phyloP scores from a whole-genome alignment of 2,329 filamentous ascomycete species.

The Myriosclerotinia duriaeana region DNA sequence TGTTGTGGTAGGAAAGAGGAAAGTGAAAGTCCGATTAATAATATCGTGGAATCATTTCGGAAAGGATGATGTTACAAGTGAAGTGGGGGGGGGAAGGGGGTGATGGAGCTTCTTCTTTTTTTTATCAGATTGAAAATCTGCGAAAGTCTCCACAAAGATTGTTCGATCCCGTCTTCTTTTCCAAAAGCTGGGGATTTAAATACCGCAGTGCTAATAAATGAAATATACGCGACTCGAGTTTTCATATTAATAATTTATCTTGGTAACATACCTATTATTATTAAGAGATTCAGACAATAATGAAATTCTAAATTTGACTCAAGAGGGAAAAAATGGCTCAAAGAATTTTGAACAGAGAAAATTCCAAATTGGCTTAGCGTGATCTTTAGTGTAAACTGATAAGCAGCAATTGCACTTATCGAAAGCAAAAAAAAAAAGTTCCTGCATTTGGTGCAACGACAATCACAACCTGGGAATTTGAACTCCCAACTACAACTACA shows the following conservation, averaged over 20 bases:
- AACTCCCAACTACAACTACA: neutral
- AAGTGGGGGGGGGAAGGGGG: slow-evolving; percentile 13
- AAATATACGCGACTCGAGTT: too few species aligned
- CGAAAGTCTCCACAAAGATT: slow-evolving; percentile 10
- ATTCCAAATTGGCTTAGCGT: neutral
- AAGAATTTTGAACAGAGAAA: neutral
- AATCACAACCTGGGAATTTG: neutral
- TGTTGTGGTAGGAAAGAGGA: neutral
- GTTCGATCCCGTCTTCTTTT: neutral
- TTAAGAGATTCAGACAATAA: too few species aligned
- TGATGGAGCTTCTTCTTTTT: neutral
- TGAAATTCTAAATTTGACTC: too few species aligned
- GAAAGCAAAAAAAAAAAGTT: slow-evolving; percentile 11
- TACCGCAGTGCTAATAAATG: too few species aligned
- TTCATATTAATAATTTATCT: too few species aligned
- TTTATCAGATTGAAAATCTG: slow-evolving; percentile 22
- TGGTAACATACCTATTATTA: too few species aligned
- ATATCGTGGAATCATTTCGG: slow-evolving; percentile 11
- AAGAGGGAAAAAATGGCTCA: neutral
- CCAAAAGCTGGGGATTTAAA: neutral
- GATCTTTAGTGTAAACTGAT: neutral
- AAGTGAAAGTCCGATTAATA: slow-evolving; percentile 14
- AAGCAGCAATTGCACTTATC: neutral
- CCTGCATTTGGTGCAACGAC: slow-evolving; percentile 6
- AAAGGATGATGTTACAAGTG: neutral